phyloP scores from a whole-genome alignment of 1,284 basidiomycete species.

The Heterobasidion occidentale region DNA sequence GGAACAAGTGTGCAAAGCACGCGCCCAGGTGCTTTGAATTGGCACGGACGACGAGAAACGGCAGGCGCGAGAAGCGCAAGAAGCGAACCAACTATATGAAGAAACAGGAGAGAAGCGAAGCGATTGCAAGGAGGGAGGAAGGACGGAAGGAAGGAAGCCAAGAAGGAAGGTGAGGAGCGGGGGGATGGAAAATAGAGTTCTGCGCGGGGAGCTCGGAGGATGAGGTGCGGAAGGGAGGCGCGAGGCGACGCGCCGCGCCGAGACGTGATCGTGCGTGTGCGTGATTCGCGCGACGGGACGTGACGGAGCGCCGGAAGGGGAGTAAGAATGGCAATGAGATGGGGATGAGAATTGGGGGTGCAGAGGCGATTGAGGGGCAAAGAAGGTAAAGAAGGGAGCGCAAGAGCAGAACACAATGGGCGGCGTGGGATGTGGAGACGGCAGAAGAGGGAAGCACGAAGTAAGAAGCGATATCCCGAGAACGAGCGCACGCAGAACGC shows the following conservation, averaged over 20 bases:
- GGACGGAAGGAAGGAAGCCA: background rate
- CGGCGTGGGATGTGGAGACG: background rate
- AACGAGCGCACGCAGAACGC: background rate
- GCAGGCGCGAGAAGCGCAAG: no score
- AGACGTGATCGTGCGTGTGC: background rate
- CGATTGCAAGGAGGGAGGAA: background rate
- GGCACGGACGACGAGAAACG: no score
- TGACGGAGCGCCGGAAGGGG: no score
- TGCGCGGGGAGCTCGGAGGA: background rate
- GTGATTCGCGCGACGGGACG: no score
- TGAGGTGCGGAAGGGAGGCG: background rate
- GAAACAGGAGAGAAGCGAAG: no score
- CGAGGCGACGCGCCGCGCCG: background rate
- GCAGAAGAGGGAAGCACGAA: background rate
- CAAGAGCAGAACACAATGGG: background rate
- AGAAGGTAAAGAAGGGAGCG: background rate
- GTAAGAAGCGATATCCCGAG: background rate
- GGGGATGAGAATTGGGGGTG: background rate
- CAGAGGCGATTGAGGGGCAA: background rate
- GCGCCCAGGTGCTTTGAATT: no score
- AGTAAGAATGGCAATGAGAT: no score
- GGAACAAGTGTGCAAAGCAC: no score
- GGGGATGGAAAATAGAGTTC: no score
- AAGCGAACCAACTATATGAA: no score
- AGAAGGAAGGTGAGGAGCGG: background rate